A percentile compares a stretch with the other conserved stretches of the same genome.
Conservation (phyloP, 225 moss, liverwort and hornwort species). For the Polytrichum formosum region DNA sequence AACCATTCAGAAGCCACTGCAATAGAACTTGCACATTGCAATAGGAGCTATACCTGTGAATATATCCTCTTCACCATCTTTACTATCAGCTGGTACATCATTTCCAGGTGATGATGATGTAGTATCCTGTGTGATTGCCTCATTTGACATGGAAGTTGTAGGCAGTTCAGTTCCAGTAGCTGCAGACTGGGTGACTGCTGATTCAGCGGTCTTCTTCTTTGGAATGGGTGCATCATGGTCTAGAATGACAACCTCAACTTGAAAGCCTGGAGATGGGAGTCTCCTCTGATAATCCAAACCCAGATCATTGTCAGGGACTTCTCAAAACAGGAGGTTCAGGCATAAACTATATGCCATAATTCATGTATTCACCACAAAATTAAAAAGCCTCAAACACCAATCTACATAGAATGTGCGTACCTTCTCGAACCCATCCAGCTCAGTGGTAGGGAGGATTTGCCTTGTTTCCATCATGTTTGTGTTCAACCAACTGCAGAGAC, state of each 20-base stretch:
- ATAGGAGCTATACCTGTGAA: constrained; percentile 38
- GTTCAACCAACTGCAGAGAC: constrained; percentile 87
- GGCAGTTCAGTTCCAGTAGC: constrained; percentile 30
- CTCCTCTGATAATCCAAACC: constrained; percentile 58
- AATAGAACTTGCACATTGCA: not conserved
- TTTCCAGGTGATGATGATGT: constrained; percentile 23
- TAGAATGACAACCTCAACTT: constrained; percentile 91
- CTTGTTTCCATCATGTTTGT: constrained; percentile 99
- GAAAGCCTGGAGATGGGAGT: constrained; percentile 93
- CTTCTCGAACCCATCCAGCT: constrained; percentile 99
- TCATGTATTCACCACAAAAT: too few relatives aligned
- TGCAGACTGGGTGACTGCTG: constrained; percentile 38
- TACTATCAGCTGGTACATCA: constrained; percentile 29
- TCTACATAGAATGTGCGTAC: constrained; percentile 20
- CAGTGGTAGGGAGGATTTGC: constrained; percentile 72
- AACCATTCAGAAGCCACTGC: too few relatives aligned
- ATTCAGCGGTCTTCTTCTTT: constrained; percentile 58
- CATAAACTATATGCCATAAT: too few relatives aligned
- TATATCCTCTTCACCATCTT: constrained; percentile 43
- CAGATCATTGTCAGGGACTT: too few relatives aligned
- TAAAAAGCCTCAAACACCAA: too few relatives aligned
- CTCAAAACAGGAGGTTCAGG: too few relatives aligned
- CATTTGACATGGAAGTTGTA: constrained; percentile 27
- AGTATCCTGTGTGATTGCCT: constrained; percentile 34
- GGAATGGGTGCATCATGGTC: constrained; percentile 96